Evolutionary conservation across 1,284 basidiomycete genomes (phyloP).

Genomic region (Phellopilus nigrolimitatus): DNA sequence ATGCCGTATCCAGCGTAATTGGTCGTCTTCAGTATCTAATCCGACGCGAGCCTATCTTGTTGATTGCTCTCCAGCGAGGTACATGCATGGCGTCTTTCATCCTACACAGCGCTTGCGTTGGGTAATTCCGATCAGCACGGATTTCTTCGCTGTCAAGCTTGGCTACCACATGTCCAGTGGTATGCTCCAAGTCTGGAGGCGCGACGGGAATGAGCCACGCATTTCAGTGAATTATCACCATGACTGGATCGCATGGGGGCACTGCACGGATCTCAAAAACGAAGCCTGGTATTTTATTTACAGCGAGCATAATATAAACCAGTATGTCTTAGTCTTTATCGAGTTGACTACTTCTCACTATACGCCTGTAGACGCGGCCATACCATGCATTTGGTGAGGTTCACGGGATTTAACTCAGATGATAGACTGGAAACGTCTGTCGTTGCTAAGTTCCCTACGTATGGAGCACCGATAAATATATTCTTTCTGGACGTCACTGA

Average conservation of each 20-base stretch:
- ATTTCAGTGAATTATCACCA: neutral
- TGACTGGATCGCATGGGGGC: neutral
- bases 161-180: slow-evolving; percentile 1
- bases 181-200: neutral
- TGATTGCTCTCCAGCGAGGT: neutral
- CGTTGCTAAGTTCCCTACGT: neutral
- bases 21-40: neutral
- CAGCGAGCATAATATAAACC: slow-evolving; percentile 2
- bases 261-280: neutral
- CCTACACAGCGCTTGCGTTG: neutral
- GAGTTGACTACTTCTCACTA: neutral
- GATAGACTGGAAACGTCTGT: neutral
- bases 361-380: neutral
- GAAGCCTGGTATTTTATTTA: slow-evolving; percentile 2
- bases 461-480: neutral
- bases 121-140: neutral
- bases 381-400: neutral
- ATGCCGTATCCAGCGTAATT: neutral
- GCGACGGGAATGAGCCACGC: neutral
- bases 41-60: neutral
- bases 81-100: neutral
- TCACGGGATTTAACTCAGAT: neutral
- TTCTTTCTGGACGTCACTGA: neutral
- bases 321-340: neutral
- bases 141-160: slow-evolving; percentile 5